Conservation (phyloP, 192 early-diverging fungal genomes). For the Anaeromyces robustus region DNA sequence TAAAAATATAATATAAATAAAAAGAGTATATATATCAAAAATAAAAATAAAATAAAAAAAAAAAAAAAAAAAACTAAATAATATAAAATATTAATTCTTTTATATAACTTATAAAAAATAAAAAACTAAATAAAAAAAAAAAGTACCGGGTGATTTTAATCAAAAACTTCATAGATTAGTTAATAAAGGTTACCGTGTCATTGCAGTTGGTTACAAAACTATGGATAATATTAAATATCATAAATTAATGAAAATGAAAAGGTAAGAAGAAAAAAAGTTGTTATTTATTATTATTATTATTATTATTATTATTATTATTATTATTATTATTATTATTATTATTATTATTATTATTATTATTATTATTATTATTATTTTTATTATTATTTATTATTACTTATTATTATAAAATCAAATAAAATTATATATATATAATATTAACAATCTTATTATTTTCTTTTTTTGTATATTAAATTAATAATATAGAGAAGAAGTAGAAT, state of each 20-base stretch:
- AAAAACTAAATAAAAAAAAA: no score
- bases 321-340: no score
- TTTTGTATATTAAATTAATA: background rate
- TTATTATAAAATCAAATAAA: no score
- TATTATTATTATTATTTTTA: background rate
- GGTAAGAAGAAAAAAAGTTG: background rate
- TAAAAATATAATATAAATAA: no score
- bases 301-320: no score
- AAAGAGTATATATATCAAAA: no score
- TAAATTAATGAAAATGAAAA: slow-evolving; percentile 58
- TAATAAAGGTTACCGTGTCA: slow-evolving; percentile 92
- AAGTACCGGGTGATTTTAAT: slow-evolving; percentile 76
- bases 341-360: no score
- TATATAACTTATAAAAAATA: no score
- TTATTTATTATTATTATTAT: no score
- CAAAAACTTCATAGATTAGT: slow-evolving; percentile 68
- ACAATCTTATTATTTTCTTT: background rate
- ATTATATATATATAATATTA: no score
- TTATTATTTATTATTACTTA: no score
- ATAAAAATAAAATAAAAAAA: no score
- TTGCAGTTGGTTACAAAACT: slow-evolving; percentile 76
- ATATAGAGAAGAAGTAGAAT: slow-evolving; percentile 68
- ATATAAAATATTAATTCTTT: slow-evolving; percentile 1
- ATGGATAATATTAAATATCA: slow-evolving; percentile 50
- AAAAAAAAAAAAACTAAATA: slow-evolving; percentile 1